These are phyloP conservation scores for Corymbia maculata DNA, from an alignment of 345 rosid species.

Conservation along the genomic window DNA sequence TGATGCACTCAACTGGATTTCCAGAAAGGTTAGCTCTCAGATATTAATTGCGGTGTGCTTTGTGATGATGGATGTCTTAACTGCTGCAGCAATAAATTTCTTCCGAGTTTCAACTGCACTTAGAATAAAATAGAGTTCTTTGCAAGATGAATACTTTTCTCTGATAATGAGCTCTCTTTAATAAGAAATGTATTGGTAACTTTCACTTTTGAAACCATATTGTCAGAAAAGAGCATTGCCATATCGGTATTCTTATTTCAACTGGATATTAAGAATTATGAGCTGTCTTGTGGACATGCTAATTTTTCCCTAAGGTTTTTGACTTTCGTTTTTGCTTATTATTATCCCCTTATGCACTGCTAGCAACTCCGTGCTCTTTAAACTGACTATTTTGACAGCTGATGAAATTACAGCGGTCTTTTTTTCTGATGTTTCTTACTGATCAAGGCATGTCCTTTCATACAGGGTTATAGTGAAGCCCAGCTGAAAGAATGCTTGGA, in stretches of 20 bases:
- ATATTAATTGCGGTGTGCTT: neutral
- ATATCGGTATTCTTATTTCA: neutral
- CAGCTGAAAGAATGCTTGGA: slow-evolving; percentile 97
- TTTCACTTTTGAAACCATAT: neutral
- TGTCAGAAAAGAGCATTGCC: neutral
- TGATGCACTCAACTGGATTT: slow-evolving; percentile 94
- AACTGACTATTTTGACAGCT: neutral
- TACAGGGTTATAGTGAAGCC: slow-evolving; percentile 97
- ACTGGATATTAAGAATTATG: neutral
- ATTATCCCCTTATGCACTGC: neutral
- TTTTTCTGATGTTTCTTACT: neutral
- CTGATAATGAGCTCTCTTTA: neutral
- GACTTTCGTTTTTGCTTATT: neutral
- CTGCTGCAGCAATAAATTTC: neutral
- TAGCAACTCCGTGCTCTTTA: neutral
- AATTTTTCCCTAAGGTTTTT: neutral
- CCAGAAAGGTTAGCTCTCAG: slow-evolving; percentile 60
- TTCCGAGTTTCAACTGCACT: neutral
- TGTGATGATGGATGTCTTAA: neutral
- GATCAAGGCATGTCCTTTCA: neutral
- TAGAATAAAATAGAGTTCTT: neutral
- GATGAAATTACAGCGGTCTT: neutral
- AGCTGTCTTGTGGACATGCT: neutral
- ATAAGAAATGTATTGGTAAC: neutral
- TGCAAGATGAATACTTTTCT: neutral